Percentiles rank a stretch among this genome's conserved stretches.
phyloP scores from a whole-genome alignment of 495 filamentous ascomycete species.

The Bacidia gigantensis region DNA sequence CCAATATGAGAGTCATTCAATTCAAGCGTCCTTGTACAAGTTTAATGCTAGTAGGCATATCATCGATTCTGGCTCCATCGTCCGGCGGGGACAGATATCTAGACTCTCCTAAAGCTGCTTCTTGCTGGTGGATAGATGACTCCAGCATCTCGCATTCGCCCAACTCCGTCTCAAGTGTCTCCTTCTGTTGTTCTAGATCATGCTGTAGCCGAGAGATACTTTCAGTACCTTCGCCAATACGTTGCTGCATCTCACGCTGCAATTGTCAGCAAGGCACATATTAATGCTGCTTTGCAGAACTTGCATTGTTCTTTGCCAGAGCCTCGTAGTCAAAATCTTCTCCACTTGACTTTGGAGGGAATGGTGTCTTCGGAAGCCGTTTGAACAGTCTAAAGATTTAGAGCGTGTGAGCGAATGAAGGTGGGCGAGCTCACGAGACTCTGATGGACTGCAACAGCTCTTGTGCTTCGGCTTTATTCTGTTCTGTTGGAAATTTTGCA shows the following conservation, averaged over 20 bases:
- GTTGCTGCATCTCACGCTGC: slow-evolving; percentile 36
- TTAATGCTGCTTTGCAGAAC: slow-evolving; percentile 2
- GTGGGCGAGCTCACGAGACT: slow-evolving; percentile 25
- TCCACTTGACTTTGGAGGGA: slow-evolving; percentile 43
- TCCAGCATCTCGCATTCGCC: slow-evolving; percentile 38
- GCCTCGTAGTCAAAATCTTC: slow-evolving; percentile 47
- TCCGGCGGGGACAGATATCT: not conserved
- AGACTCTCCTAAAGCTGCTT: not conserved
- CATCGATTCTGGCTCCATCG: not conserved
- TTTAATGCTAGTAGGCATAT: not conserved
- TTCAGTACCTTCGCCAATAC: slow-evolving; percentile 40
- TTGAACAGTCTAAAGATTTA: slow-evolving; percentile 26
- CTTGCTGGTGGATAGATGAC: slow-evolving; percentile 32
- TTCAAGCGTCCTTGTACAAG: not conserved
- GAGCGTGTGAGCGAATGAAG: slow-evolving; percentile 4
- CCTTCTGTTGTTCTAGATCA: slow-evolving; percentile 41
- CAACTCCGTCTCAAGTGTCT: slow-evolving; percentile 35
- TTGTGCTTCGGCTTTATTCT: slow-evolving; percentile 42
- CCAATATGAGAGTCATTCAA: not conserved
- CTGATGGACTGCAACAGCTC: slow-evolving; percentile 35
- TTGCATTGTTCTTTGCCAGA: slow-evolving; percentile 42
- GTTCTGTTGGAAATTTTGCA: slow-evolving; percentile 38
- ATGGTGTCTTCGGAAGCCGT: slow-evolving; percentile 42
- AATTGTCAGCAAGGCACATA: slow-evolving; percentile 4
- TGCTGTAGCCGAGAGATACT: slow-evolving; percentile 38